Evolutionary conservation across 108 stramenopile species (phyloP), one percentile per base, ranked within the genome.

Genomic region (Chaetoceros tenuissimus): DNA sequence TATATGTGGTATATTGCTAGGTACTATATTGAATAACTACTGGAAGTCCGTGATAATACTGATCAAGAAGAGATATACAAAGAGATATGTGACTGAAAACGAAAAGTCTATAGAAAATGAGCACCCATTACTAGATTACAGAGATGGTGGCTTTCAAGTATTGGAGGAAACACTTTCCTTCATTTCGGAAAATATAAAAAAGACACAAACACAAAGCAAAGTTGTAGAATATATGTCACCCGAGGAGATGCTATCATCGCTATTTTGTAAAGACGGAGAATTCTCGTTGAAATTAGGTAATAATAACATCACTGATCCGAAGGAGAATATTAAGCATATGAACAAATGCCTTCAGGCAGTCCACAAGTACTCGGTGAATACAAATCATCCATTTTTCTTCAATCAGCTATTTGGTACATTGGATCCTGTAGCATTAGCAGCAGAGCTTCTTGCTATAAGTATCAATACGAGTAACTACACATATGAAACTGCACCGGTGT

Each of bases 321-420:
- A 17, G 20, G 19, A 28, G 19, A 17, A 7, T 43, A 20, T 34
- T 13, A 30, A 48, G 26, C 47, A 3, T 48, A 28, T 28, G 28
- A 10, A 26, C 1, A 24, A 59, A 48, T 25, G 26, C 28, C 25
- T 18, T 25, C 2, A n/a, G 17, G 18, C 23, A 21, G 16, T 69
- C 28, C 70, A 75, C 49, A 49, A 54, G 46, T 68, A 73, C 51
- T 62, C 59, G 47, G 77, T 74, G 1, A 56, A 74, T 65, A 78
- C 77, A 46, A 64, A 63, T 31, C 76, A 78, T 46, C 66, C 73
- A 60, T 64, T 64, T 52, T 78, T 78, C 47, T 71, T 74, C 64
- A 78, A 78, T 59, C 77, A 78, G 52, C 51, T 78, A 25, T 78
- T 74, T 55, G 77, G 77, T 21, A 27, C 77, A 10, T 24, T 78